phyloP scores from a whole-genome alignment of 2,329 filamentous ascomycete genomes.

The Trichoderma atroviride region DNA sequence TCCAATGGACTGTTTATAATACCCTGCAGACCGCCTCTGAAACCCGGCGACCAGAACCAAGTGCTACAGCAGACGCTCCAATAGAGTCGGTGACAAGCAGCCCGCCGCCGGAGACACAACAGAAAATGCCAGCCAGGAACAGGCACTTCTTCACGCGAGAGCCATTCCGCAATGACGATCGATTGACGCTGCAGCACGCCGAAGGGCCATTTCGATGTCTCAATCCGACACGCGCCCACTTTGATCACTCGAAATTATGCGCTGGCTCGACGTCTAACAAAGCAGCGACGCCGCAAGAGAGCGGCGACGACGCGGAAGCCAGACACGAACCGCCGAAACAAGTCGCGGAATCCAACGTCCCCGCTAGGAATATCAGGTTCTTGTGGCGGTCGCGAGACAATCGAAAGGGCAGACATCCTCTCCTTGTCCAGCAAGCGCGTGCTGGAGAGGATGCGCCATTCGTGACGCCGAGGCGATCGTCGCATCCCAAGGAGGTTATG shows the following conservation, averaged over 20 bases:
- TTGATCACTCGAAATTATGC: constrained; percentile 9
- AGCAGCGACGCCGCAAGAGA: constrained; percentile 12
- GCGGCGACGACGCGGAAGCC: constrained; percentile 9
- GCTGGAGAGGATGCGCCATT: constrained; percentile 28
- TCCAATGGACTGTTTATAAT: constrained; percentile 4
- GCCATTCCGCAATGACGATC: constrained; percentile 20
- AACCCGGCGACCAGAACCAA: background rate
- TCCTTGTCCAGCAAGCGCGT: constrained; percentile 35
- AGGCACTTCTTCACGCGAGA: constrained; percentile 22
- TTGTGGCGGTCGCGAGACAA: constrained; percentile 49
- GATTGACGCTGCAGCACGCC: constrained; percentile 21
- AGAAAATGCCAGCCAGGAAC: constrained; percentile 20
- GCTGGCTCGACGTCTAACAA: background rate
- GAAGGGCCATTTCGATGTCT: constrained; percentile 26
- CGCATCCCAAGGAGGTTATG: constrained; percentile 33
- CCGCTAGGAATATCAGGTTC: constrained; percentile 36
- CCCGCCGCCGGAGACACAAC: background rate
- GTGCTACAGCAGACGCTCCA: background rate
- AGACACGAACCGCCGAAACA: constrained; percentile 7
- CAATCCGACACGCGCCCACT: constrained; percentile 27
- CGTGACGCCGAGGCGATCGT: constrained; percentile 31
- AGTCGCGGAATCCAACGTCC: background rate
- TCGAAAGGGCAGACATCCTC: constrained; percentile 46
- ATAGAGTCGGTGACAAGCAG: background rate
- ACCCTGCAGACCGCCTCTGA: background rate